Percentiles rank a stretch among this genome's conserved stretches.
phyloP scores from a whole-genome alignment of 176 grass and related monocot genomes.

The Pontederia crassipes region DNA sequence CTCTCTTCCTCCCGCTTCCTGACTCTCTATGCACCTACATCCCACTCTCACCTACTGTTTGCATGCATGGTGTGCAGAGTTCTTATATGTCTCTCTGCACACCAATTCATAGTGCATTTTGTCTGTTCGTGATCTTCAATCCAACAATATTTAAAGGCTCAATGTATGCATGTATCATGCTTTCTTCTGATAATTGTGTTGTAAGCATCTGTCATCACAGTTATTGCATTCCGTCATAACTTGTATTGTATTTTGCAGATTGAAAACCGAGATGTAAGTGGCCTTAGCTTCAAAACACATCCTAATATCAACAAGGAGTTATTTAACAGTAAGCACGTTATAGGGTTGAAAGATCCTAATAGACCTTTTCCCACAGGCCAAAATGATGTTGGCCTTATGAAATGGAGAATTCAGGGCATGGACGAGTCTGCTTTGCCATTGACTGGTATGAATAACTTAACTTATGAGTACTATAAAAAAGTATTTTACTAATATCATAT shows the following conservation, averaged over 20 bases:
- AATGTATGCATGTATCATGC: too few species aligned
- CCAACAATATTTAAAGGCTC: too few species aligned
- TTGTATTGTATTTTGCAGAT: slow-evolving; percentile 30
- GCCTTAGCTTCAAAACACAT: slow-evolving; percentile 85
- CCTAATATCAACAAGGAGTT: slow-evolving; percentile 75
- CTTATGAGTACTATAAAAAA: slow-evolving; percentile 1
- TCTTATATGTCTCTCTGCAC: too few species aligned
- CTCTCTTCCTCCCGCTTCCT: background rate
- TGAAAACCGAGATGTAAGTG: slow-evolving; percentile 56
- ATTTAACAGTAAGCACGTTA: slow-evolving; percentile 58
- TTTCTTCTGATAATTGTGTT: too few species aligned
- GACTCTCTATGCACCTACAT: background rate
- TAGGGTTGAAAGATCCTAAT: slow-evolving; percentile 67
- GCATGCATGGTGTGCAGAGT: too few species aligned
- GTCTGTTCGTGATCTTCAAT: too few species aligned
- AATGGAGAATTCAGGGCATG: slow-evolving; percentile 76
- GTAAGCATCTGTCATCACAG: too few species aligned
- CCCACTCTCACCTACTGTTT: too few species aligned
- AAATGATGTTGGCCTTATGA: slow-evolving; percentile 76
- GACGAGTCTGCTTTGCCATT: slow-evolving; percentile 64
- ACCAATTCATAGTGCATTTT: too few species aligned
- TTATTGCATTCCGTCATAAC: too few species aligned
- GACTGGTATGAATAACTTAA: slow-evolving; percentile 33
- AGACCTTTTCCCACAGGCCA: slow-evolving; percentile 77
- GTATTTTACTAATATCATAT: background rate